A percentile compares a stretch with the other conserved stretches of the same genome.
These are phyloP conservation scores for Suillus cothurnatus DNA, from an alignment of 768 basidiomycete species.

Conservation along the genomic window DNA sequence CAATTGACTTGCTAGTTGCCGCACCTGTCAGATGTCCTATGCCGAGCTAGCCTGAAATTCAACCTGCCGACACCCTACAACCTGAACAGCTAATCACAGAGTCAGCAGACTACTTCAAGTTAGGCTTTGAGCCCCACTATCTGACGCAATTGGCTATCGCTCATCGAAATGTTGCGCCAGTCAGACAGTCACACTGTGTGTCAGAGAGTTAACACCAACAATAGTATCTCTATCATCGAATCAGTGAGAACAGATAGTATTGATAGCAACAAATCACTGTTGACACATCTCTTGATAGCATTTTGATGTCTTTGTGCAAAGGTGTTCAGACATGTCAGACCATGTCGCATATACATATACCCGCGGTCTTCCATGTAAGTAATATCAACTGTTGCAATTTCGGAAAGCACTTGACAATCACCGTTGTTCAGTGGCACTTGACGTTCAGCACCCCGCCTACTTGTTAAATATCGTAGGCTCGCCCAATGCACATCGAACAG, in stretches of 20 bases:
- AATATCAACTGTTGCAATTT: background rate
- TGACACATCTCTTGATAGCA: background rate
- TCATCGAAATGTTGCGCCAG: background rate
- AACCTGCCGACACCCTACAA: background rate
- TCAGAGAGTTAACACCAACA: background rate
- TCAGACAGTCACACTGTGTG: background rate
- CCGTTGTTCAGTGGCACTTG: background rate
- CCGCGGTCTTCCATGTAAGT: background rate
- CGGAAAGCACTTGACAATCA: background rate
- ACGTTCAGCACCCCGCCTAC: background rate
- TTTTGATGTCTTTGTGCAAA: background rate
- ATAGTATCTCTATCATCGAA: background rate
- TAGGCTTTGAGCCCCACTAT: background rate
- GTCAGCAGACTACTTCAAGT: background rate
- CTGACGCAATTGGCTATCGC: background rate
- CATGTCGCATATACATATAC: background rate
- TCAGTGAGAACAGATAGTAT: background rate
- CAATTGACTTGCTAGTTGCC: background rate
- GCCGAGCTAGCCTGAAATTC: background rate
- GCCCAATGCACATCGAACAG: background rate
- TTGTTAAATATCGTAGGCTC: background rate
- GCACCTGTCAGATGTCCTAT: background rate
- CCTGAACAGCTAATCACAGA: background rate
- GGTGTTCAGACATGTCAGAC: background rate
- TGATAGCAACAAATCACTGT: background rate